Conservation (phyloP, 257 asterid genomes). For the Fraxinus pennsylvanica region DNA sequence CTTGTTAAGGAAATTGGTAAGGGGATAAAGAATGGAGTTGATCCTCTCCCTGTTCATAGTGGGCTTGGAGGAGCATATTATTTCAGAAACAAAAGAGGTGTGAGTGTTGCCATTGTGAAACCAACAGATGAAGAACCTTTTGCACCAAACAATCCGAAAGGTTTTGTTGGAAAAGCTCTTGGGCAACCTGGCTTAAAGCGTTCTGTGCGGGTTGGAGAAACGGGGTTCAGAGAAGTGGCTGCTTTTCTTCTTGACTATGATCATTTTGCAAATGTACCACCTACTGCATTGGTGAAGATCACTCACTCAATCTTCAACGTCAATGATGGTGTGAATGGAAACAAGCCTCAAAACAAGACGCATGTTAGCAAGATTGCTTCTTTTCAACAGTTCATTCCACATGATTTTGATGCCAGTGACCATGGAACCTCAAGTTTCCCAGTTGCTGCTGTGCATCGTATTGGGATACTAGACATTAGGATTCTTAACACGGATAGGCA, state of each 20-base stretch:
- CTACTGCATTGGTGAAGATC: conserved; percentile 88
- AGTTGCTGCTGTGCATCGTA: conserved; percentile 83
- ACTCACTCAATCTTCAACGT: conserved; percentile 83
- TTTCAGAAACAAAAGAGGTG: conserved; percentile 78
- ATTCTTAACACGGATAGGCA: conserved; percentile 95
- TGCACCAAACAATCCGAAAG: conserved; percentile 97
- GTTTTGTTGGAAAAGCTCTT: conserved; percentile 91
- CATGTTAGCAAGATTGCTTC: conserved; percentile 94
- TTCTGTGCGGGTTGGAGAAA: conserved; percentile 89
- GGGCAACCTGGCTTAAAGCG: conserved; percentile 95
- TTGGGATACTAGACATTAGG: conserved; percentile 94
- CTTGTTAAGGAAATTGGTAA: conserved; percentile 80
- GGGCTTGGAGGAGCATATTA: conserved; percentile 98
- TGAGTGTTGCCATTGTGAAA: conserved; percentile 90
- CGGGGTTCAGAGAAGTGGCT: conserved; percentile 94
- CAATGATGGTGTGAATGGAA: conserved; percentile 79
- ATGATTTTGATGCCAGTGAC: conserved; percentile 95
- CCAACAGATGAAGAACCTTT: conserved; percentile 98
- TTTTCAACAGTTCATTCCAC: conserved; percentile 74
- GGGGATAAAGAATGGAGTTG: conserved; percentile 78
- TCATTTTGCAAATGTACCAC: conserved; percentile 90
- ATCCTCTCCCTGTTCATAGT: conserved; percentile 73
- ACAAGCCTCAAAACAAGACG: conserved; percentile 55
- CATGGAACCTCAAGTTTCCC: conserved; percentile 96
- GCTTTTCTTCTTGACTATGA: conserved; percentile 88